These are phyloP conservation scores for Colletotrichum simmondsii DNA, from an alignment of 2,329 filamentous ascomycete species.

Conservation along the genomic window DNA sequence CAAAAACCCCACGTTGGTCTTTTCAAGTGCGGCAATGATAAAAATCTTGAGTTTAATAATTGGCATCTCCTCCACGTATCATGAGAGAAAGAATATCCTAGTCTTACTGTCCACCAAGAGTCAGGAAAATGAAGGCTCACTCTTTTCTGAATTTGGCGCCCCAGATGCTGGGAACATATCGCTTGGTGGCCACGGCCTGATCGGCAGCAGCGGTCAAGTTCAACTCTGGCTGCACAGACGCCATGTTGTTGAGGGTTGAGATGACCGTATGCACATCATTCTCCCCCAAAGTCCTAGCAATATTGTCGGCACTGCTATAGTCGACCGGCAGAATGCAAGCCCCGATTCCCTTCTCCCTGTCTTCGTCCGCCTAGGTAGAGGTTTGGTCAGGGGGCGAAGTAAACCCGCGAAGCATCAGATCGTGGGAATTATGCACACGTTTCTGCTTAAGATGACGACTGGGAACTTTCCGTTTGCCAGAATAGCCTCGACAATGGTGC, in stretches of 20 bases:
- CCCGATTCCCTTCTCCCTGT: slow-evolving; percentile 35
- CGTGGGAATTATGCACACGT: background rate
- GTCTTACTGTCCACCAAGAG: slow-evolving; percentile 48
- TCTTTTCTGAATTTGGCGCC: slow-evolving; percentile 39
- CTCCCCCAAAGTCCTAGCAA: slow-evolving; percentile 40
- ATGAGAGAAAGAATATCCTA: slow-evolving; percentile 41
- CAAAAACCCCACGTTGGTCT: slow-evolving; percentile 49
- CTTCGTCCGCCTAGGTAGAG: slow-evolving; percentile 26
- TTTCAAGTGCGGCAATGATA: slow-evolving; percentile 52
- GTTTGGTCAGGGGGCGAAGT: slow-evolving; percentile 34
- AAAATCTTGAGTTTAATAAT: slow-evolving; percentile 48
- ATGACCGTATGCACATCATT: slow-evolving; percentile 57
- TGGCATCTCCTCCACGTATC: background rate
- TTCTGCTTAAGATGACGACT: slow-evolving; percentile 50
- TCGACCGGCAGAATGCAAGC: slow-evolving; percentile 39
- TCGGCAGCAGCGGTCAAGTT: slow-evolving; percentile 56
- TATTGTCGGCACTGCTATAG: slow-evolving; percentile 38
- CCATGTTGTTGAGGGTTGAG: slow-evolving; percentile 48
- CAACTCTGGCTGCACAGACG: slow-evolving; percentile 44
- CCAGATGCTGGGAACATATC: slow-evolving; percentile 56
- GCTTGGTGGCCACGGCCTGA: slow-evolving; percentile 45
- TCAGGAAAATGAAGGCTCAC: slow-evolving; percentile 44
- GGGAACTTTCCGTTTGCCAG: slow-evolving; percentile 44
- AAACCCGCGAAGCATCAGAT: slow-evolving; percentile 42
- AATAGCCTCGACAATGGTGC: slow-evolving; percentile 57